Base-by-base conservation (phyloP, 768 basidiomycete species). In the Clitopilus passeckerianus region DNA sequence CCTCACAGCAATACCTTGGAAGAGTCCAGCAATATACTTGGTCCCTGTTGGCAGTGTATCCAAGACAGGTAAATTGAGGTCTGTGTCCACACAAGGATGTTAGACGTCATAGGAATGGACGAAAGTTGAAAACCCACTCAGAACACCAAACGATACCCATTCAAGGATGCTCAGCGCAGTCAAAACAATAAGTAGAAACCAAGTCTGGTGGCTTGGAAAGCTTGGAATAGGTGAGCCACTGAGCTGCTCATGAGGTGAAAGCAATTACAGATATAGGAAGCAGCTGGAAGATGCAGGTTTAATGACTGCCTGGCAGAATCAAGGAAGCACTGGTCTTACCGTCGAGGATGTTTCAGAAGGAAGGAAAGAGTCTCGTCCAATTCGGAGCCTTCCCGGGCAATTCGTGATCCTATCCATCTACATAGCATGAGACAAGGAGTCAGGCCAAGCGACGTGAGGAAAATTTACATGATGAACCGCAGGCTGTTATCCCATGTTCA, bases 181-280 rank as follows among this genome's bases (percentile, higher is more conserved):
- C 37, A 90, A 74, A 50, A 80, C 77, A 9, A 86, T 75, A 0
- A 84, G 64, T 7, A 91, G 74, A 61, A 89, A 88, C 86, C 88
- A 89, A 2, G 88, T 90, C 65, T 90, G 89, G 59, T 89, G 87
- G 30, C 84, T 82, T 0, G 87, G 88, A 63, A 91, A 90, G 24
- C 79, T 80, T 20, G 35, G 5, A n/a, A 16, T 37, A 20, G 46
- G 18, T 24, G 9, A 34, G 16, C 16, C 33, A 30, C 22, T 18
- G n/a, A 12, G 15, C 37, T 15, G 22, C 9, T 33, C n/a, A 34
- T 10, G 34, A 50, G 37, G 20, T 18, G 15, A 6, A 18, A 8
- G 5, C 15, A 67, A 75, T 41, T 62, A 79, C 70, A 90, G 70
- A 68, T 89, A 90, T 22, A 89, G 66, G 64, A 85, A 90, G 66